Evolutionary conservation across 208 protist species (phyloP).

Genomic region (Tetramitus jugosus): DNA sequence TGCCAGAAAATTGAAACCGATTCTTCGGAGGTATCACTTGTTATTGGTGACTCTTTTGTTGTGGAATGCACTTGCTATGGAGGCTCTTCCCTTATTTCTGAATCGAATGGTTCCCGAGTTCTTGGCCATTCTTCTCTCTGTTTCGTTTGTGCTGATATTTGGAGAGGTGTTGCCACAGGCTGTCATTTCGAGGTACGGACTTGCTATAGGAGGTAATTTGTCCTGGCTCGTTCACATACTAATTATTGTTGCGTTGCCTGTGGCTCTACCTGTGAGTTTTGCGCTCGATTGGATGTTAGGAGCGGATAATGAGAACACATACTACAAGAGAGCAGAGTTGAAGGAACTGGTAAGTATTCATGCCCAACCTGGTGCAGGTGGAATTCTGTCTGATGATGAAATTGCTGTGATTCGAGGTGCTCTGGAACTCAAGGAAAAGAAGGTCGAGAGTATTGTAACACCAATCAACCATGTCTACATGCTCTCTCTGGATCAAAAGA

Average conservation of each 20-base stretch:
- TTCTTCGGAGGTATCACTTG: not conserved
- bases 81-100: slow-evolving; percentile 65
- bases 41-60: slow-evolving; percentile 63
- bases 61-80: slow-evolving; percentile 58
- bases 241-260: slow-evolving; percentile 53
- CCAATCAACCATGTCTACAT: slow-evolving; percentile 56
- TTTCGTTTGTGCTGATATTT: slow-evolving; percentile 67
- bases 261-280: slow-evolving; percentile 65
- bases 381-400: slow-evolving; percentile 43
- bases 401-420: slow-evolving; percentile 58
- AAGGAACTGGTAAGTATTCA: slow-evolving; percentile 56
- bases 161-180: slow-evolving; percentile 79
- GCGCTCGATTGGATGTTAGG: slow-evolving; percentile 65
- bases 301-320: slow-evolving; percentile 39
- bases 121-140: slow-evolving; percentile 61
- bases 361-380: not conserved
- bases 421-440: slow-evolving; percentile 57
- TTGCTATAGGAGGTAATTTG: slow-evolving; percentile 55
- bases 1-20: not conserved
- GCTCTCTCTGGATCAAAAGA: slow-evolving; percentile 47
- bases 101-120: slow-evolving; percentile 54
- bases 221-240: slow-evolving; percentile 53
- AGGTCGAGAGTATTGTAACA: slow-evolving; percentile 55
- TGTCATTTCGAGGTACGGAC: slow-evolving; percentile 65
- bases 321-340: slow-evolving; percentile 57